Conservation (phyloP, 139 green algal genomes). For the Spirogloea muscicola region DNA sequence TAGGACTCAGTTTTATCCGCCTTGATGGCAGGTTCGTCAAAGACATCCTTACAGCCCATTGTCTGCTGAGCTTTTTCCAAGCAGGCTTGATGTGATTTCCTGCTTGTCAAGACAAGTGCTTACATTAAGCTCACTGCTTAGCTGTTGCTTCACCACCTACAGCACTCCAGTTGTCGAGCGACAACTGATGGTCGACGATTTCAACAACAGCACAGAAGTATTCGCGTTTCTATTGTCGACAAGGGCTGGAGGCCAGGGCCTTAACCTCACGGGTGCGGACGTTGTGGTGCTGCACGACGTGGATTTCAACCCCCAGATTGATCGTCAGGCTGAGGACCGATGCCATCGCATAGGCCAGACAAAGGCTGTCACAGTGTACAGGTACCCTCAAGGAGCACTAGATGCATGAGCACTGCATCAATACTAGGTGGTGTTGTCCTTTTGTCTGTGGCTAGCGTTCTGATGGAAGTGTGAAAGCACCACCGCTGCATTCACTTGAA, state of each 20-base stretch:
- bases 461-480: too few relatives aligned
- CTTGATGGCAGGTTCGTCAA: conserved; percentile 82
- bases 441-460: too few relatives aligned
- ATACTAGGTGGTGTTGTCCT: too few relatives aligned
- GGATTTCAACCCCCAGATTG: conserved; percentile 88
- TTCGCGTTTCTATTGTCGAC: conserved; percentile 93
- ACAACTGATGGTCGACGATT: conserved; percentile 77
- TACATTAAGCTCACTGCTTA: too few relatives aligned
- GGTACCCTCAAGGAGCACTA: too few relatives aligned
- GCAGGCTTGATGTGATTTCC: too few relatives aligned
- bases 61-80: too few relatives aligned
- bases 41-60: too few relatives aligned
- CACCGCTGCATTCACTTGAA: too few relatives aligned
- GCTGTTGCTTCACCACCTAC: too few relatives aligned
- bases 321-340: conserved; percentile 68
- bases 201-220: conserved; percentile 65
- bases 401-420: too few relatives aligned
- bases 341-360: conserved; percentile 76
- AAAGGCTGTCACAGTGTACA: conserved; percentile 77
- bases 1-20: conserved; percentile 66
- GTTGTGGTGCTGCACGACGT: conserved; percentile 88
- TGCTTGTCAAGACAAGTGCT: too few relatives aligned
- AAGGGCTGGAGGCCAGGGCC: conserved; percentile 81
- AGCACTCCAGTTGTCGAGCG: conserved; percentile 67
- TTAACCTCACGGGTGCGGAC: conserved; percentile 93